Conservation (phyloP, 768 basidiomycete species). For the Trametes punicea region DNA sequence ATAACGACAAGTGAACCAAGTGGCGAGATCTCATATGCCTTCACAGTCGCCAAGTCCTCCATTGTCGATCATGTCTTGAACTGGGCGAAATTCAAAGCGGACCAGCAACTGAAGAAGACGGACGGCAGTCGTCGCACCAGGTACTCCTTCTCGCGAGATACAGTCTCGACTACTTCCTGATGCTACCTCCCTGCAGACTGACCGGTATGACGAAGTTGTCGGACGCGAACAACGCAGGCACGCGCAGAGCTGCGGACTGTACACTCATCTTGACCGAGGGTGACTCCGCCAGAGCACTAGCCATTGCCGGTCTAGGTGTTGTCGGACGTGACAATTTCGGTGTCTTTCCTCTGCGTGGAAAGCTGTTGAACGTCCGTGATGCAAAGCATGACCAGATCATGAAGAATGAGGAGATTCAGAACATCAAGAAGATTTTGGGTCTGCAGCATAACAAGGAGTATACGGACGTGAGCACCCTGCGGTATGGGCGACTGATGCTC, state of each 20-base stretch:
- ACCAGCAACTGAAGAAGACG: conserved; percentile 93
- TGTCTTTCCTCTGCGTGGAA: conserved; percentile 96
- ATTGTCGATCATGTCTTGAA: conserved; percentile 90
- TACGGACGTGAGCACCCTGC: conserved; percentile 56
- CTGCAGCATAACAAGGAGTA: conserved; percentile 94
- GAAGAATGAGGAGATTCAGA: conserved; percentile 97
- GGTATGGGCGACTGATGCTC: conserved; percentile 96
- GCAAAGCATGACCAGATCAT: conserved; percentile 94
- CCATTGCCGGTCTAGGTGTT: conserved; percentile 90
- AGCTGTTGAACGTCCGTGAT: conserved; percentile 95
- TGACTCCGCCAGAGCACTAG: conserved; percentile 97
- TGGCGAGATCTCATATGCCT: neutral
- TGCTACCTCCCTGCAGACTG: conserved; percentile 47
- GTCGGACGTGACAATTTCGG: conserved; percentile 97
- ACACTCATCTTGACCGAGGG: conserved; percentile 98
- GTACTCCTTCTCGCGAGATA: conserved; percentile 37
- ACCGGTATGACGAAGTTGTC: conserved; percentile 90
- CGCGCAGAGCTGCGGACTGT: conserved; percentile 72
- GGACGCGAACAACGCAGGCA: conserved; percentile 97
- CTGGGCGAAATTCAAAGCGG: conserved; percentile 97
- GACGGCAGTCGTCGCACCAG: conserved; percentile 87
- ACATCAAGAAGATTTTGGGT: conserved; percentile 98
- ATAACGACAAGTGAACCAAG: neutral
- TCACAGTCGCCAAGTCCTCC: conserved; percentile 76
- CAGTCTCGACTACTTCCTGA: neutral